Evolutionary conservation across 768 basidiomycete species (phyloP).

Genomic region (Suillus bovinus): DNA sequence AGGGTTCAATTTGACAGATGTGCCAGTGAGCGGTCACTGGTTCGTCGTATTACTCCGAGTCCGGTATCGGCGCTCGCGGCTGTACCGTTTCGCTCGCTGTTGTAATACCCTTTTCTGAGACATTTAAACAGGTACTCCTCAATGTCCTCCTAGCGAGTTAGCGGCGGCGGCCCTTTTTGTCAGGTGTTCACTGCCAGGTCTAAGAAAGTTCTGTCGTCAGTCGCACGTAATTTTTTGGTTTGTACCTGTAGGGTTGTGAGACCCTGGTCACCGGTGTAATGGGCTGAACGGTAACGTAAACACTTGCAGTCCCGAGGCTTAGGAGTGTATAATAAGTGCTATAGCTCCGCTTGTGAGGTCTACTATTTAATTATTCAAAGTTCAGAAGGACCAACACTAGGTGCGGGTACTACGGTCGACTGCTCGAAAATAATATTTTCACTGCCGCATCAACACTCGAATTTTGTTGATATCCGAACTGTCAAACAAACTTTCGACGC

Average conservation of each 20-base stretch:
- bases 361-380: no score
- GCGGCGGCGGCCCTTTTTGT: neutral
- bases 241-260: neutral
- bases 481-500: no score
- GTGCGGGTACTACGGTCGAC: no score
- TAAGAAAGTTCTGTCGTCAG: neutral
- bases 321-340: no score
- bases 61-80: neutral
- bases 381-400: no score
- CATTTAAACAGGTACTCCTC: neutral
- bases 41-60: no score
- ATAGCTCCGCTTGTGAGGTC: no score
- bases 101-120: neutral
- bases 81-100: neutral
- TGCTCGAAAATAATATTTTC: no score
- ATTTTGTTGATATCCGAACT: no score
- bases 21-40: no score
- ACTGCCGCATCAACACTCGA: no score
- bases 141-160: no score
- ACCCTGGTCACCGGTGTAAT: neutral
- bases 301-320: neutral
- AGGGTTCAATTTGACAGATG: constrained; percentile 1
- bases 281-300: neutral
- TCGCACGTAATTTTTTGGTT: neutral
- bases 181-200: neutral